Percentiles rank a stretch among this genome's conserved stretches.
Conservation (phyloP, 129 eudicot genomes). For the Silybum marianum region DNA sequence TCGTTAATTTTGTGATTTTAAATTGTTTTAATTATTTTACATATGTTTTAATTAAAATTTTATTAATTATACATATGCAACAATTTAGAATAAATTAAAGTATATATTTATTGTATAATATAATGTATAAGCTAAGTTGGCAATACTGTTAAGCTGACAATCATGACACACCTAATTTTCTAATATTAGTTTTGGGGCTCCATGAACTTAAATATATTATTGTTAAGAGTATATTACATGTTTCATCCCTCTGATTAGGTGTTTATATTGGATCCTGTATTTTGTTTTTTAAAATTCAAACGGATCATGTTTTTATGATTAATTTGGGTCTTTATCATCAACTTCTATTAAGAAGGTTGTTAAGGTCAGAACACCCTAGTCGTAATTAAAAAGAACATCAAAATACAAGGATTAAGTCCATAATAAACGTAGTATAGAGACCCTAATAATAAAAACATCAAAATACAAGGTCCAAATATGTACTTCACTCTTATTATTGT, state of each 20-base stretch:
- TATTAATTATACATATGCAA: too few relatives aligned
- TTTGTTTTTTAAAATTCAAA: too few relatives aligned
- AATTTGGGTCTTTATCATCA: background rate
- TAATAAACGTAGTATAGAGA: too few relatives aligned
- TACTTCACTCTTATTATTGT: background rate
- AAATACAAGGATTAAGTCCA: background rate
- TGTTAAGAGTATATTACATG: background rate
- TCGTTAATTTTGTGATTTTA: too few relatives aligned
- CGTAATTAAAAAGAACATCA: too few relatives aligned
- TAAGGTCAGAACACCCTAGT: background rate
- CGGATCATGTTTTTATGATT: too few relatives aligned
- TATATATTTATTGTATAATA: background rate
- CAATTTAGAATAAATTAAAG: background rate
- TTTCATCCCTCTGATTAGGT: background rate
- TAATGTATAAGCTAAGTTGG: background rate
- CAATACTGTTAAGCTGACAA: conserved; percentile 9
- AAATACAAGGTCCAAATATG: background rate
- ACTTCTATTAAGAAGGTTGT: background rate
- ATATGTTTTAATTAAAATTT: too few relatives aligned
- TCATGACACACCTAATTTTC: conserved; percentile 14
- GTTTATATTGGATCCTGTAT: background rate
- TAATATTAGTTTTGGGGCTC: conserved; percentile 35
- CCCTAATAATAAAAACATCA: background rate
- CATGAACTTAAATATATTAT: conserved; percentile 5
- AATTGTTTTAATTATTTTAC: too few relatives aligned